Conservation (phyloP, 768 basidiomycete genomes). For the Peribolospora kevripleyi region DNA sequence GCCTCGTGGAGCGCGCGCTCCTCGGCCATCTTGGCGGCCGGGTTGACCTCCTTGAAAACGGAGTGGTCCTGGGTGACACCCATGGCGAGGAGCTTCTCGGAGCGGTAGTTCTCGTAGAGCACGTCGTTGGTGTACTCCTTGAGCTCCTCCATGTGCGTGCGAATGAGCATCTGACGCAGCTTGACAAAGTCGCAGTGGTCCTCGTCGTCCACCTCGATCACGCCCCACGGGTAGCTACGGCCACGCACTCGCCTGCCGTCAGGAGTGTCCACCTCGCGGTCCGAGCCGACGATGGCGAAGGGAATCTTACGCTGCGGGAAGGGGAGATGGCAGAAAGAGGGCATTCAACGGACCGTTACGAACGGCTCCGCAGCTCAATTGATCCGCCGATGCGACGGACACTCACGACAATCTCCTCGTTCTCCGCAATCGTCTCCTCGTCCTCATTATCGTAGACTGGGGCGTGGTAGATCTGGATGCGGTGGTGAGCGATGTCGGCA, state of each 20-base stretch:
- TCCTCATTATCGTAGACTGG: slow-evolving; percentile 96
- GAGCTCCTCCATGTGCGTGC: slow-evolving; percentile 98
- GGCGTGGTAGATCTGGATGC: slow-evolving; percentile 94
- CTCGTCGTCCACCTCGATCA: slow-evolving; percentile 97
- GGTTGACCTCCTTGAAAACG: slow-evolving; percentile 98
- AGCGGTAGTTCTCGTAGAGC: slow-evolving; percentile 95
- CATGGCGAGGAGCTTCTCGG: slow-evolving; percentile 87
- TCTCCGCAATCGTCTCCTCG: slow-evolving; percentile 89
- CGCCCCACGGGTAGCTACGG: slow-evolving; percentile 92
- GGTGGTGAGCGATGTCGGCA: slow-evolving; percentile 76
- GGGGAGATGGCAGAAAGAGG: background rate
- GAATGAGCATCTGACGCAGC: slow-evolving; percentile 94
- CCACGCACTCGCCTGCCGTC: slow-evolving; percentile 86
- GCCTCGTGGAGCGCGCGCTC: slow-evolving; percentile 89
- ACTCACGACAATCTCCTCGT: slow-evolving; percentile 56
- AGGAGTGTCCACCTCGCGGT: slow-evolving; percentile 49
- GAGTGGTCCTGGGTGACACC: slow-evolving; percentile 91
- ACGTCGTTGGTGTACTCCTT: slow-evolving; percentile 88
- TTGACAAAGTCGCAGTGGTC: slow-evolving; percentile 99
- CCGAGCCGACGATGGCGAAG: slow-evolving; percentile 91
- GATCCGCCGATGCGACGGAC: too few relatives aligned
- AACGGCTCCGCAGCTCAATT: slow-evolving; percentile 18
- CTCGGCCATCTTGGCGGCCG: slow-evolving; percentile 84
- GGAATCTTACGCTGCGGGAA: slow-evolving; percentile 59
- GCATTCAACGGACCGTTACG: background rate